Conservation (phyloP, 164 flowering plant species). For the Taxillus chinensis region DNA sequence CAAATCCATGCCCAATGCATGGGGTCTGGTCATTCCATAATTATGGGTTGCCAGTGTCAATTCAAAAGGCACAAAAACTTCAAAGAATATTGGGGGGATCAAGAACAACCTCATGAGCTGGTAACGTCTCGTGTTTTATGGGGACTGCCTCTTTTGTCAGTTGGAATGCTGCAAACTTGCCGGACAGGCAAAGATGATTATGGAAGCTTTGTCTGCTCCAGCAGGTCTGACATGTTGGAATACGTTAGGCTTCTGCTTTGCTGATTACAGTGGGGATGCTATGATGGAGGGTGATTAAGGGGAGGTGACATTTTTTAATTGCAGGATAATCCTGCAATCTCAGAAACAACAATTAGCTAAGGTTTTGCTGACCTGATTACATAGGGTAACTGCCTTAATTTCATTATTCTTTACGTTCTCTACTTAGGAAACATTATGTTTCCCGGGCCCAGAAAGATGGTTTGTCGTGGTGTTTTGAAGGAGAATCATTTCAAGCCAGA, state of each 20-base stretch:
- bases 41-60: constrained; percentile 52
- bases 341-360: constrained; percentile 14
- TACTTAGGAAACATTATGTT: too few relatives aligned
- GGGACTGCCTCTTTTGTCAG: too few relatives aligned
- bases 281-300: not conserved
- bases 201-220: not conserved
- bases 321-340: constrained; percentile 3
- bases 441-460: too few relatives aligned
- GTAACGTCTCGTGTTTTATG: not conserved
- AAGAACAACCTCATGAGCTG: not conserved
- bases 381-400: too few relatives aligned
- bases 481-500: too few relatives aligned
- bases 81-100: not conserved
- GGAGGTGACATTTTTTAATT: not conserved
- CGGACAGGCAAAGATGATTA: not conserved
- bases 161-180: too few relatives aligned
- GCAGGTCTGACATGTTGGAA: not conserved
- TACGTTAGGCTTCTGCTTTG: not conserved
- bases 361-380: constrained; percentile 12
- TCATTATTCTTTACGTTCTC: too few relatives aligned
- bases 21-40: constrained; percentile 74
- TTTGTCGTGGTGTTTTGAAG: too few relatives aligned
- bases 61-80: constrained; percentile 13
- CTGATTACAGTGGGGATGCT: too few relatives aligned
- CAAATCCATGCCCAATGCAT: constrained; percentile 42